These are phyloP conservation scores for Phaeosphaeria sp. DNA, from an alignment of 2,329 filamentous ascomycete species.

Conservation along the genomic window DNA sequence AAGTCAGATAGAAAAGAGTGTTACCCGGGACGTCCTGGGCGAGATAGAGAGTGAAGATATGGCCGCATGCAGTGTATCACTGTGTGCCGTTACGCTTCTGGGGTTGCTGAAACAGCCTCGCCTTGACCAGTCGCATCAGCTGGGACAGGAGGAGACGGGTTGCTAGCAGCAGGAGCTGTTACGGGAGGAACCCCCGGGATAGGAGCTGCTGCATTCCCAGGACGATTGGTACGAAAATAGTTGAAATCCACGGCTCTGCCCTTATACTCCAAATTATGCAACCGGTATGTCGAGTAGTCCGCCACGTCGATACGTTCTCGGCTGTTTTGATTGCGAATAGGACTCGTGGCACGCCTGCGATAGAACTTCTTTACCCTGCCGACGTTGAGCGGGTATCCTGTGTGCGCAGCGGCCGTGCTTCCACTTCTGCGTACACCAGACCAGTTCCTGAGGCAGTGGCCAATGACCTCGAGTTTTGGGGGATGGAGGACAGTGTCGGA, in stretches of 20 bases:
- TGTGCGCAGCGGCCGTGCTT: conserved; percentile 12
- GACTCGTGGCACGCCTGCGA: background rate
- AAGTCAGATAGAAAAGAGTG: too few species aligned
- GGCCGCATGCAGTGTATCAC: too few species aligned
- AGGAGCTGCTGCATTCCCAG: background rate
- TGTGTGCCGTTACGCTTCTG: too few species aligned
- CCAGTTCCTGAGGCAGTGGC: conserved; percentile 21
- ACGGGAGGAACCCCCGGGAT: too few species aligned
- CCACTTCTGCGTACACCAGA: conserved; percentile 14
- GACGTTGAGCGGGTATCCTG: conserved; percentile 19
- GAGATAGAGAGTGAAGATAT: too few species aligned
- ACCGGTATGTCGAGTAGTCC: conserved; percentile 1
- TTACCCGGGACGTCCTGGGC: too few species aligned
- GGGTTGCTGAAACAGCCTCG: too few species aligned
- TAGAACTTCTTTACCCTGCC: conserved; percentile 5
- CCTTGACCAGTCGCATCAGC: too few species aligned
- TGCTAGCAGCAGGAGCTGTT: too few species aligned
- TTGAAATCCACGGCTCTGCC: background rate
- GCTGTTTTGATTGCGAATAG: background rate
- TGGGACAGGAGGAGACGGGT: too few species aligned
- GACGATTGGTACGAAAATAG: background rate
- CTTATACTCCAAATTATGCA: background rate
- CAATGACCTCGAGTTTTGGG: conserved; percentile 17
- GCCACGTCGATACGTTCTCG: background rate
- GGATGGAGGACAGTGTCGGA: conserved; percentile 16